Evolutionary conservation across 176 grass and related monocot species (phyloP), one percentile per base, ranked within the genome.

Genomic region (Aegilops bicornis): DNA sequence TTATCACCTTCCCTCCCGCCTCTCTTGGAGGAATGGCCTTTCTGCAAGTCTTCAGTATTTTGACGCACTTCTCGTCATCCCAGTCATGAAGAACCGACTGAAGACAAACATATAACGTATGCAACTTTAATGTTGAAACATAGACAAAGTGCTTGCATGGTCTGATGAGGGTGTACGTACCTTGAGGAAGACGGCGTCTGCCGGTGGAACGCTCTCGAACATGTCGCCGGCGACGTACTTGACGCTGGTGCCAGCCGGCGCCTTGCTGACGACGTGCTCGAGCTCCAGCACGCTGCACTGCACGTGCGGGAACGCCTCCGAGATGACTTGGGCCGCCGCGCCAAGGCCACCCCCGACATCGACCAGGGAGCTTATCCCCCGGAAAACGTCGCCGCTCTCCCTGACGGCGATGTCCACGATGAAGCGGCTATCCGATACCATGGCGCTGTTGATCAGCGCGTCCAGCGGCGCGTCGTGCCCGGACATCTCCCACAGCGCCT

Each of bases 21-120:
- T 78, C 76, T 79, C 27, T 87, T 0, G 64, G 4, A 17, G 87
- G 71, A 40, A 89, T 89, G 4, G 87, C 84, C n/a, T 87, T 63
- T 25, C 82, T 91, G 68, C 87, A 91, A 22, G 56, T 79, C 59
- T 52, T 81, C 3, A 91, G 20, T 84, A 91, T 91, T 56, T 25
- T 82, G 50, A 94, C 73, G 2, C 92, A 91, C 0, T 89, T 81
- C 6, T 74, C 70, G 11, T 94, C 87, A 4, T 56, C 59, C 92
- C 89, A 94, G 5, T 89, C 89, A n/a, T 94, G 92, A 5, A 94
- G 24, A 42, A 89, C 79, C 80, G 86, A 91, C 92, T 94, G 36
- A 30, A 67, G 1, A 50, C 17, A 71, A 29, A 35, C 27, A 27
- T 29, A n/a, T 1, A 35, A 7, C 32, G 0, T 68, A 8, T 33